Evolutionary conservation across 345 rosid genomes (phyloP).

Genomic region (Microthlaspi erraticum): DNA sequence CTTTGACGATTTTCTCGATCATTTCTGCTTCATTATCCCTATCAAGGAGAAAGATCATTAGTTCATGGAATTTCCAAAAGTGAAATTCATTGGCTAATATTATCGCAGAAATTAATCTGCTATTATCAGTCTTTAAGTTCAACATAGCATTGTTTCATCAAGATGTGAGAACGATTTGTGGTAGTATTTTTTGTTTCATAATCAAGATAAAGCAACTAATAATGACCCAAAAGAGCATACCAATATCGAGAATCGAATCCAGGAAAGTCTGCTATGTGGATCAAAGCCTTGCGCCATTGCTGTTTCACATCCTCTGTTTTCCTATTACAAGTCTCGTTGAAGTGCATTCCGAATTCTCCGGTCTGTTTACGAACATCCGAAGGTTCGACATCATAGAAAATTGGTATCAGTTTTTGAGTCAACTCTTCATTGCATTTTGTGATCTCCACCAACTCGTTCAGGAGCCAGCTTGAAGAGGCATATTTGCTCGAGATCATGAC

Average conservation of each 20-base stretch:
- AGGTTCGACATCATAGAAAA: too few relatives aligned
- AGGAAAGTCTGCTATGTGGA: too few relatives aligned
- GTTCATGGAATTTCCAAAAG: neutral
- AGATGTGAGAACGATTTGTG: neutral
- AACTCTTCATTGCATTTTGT: too few relatives aligned
- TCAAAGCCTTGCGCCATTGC: too few relatives aligned
- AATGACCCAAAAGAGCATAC: neutral
- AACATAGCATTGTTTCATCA: neutral
- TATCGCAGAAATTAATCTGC: neutral
- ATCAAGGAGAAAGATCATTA: neutral
- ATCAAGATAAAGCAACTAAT: neutral
- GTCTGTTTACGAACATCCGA: too few relatives aligned
- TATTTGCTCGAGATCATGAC: neutral
- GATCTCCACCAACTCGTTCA: neutral
- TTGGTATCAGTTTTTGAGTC: too few relatives aligned
- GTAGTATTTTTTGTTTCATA: neutral
- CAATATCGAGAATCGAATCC: neutral
- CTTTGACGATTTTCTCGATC: conserved; percentile 14
- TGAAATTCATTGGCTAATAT: neutral
- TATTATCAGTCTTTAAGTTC: neutral
- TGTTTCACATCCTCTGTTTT: too few relatives aligned
- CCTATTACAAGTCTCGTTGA: too few relatives aligned
- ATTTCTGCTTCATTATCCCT: neutral
- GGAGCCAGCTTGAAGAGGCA: conserved; percentile 3
- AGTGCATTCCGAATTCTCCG: too few relatives aligned